Evolutionary conservation across 352 stramenopile species (phyloP).

Genomic region (Thraustotheca clavata): DNA sequence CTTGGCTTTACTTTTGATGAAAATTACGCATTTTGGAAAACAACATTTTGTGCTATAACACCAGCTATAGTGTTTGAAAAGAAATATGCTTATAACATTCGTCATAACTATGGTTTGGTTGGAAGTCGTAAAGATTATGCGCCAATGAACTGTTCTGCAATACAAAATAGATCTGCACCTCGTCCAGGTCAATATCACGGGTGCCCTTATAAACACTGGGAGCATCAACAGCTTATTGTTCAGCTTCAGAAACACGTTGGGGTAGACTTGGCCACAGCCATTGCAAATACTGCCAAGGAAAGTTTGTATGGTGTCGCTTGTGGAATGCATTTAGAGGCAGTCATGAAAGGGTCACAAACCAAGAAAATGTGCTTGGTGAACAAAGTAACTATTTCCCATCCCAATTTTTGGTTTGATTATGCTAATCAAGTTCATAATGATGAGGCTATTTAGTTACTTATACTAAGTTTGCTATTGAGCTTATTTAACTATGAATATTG

Average conservation of each 20-base stretch:
- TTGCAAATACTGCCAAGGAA: background rate
- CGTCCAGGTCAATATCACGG: slow-evolving; percentile 66
- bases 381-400: background rate
- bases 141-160: slow-evolving; percentile 46
- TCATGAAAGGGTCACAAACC: background rate
- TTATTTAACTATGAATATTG: background rate
- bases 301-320: background rate
- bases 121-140: slow-evolving; percentile 62
- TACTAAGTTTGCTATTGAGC: background rate
- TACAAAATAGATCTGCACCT: slow-evolving; percentile 38
- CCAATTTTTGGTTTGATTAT: slow-evolving; percentile 11
- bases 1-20: slow-evolving; percentile 70
- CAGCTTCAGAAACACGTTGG: slow-evolving; percentile 27
- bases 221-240: slow-evolving; percentile 28
- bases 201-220: slow-evolving; percentile 77
- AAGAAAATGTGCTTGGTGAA: background rate
- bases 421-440: background rate
- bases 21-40: slow-evolving; percentile 64
- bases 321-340: background rate
- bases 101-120: slow-evolving; percentile 80
- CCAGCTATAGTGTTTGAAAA: slow-evolving; percentile 60
- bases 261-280: background rate
- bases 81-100: slow-evolving; percentile 82
- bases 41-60: slow-evolving; percentile 57
- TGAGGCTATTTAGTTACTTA: background rate